phyloP scores from a whole-genome alignment of 768 basidiomycete genomes.

The Termitomyces sp. region DNA sequence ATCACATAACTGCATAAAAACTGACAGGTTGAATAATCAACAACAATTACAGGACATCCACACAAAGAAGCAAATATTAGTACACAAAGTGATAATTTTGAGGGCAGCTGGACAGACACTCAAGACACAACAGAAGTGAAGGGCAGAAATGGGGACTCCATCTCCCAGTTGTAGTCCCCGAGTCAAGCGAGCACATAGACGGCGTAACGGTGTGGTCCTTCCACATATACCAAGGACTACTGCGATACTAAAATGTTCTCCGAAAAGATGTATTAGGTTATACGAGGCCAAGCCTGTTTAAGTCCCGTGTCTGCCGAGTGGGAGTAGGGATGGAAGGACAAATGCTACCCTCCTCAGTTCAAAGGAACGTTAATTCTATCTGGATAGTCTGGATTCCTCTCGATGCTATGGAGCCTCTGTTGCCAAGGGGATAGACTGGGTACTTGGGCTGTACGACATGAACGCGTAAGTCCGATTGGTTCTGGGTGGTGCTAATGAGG shows the following conservation, averaged over 20 bases:
- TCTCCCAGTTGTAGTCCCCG: no score
- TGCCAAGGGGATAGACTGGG: background rate
- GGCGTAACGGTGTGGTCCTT: background rate
- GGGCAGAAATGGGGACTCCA: no score
- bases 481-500: background rate
- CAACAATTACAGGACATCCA: no score
- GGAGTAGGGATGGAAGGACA: background rate
- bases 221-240: background rate
- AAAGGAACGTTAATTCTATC: no score
- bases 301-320: background rate
- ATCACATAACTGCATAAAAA: no score
- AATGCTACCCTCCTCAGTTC: background rate
- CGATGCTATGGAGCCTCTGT: background rate
- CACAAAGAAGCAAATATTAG: no score
- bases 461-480: background rate
- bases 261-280: background rate
- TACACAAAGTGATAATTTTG: no score
- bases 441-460: background rate
- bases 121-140: no score
- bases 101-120: no score
- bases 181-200: background rate
- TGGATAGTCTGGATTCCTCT: background rate
- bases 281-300: background rate
- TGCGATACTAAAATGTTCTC: background rate
- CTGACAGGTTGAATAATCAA: no score